Conservation (phyloP, 768 basidiomycete species). For the Grammothele lineata region DNA sequence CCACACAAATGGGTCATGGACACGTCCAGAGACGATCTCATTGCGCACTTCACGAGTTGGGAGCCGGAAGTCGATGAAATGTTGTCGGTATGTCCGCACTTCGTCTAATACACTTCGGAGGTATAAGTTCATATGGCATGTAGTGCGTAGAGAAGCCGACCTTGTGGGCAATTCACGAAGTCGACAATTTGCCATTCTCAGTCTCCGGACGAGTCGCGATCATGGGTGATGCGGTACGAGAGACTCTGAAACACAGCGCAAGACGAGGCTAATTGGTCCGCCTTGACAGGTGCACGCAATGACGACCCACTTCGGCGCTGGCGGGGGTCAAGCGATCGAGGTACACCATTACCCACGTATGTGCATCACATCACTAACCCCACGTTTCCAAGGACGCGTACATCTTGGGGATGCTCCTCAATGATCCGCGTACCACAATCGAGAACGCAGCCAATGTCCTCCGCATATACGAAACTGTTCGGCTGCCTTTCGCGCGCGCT, state of each 20-base stretch:
- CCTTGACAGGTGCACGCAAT: conserved; percentile 24
- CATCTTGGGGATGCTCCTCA: conserved; percentile 20
- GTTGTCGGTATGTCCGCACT: conserved; percentile 12
- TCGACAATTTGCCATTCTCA: conserved; percentile 22
- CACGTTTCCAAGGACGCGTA: conserved; percentile 22
- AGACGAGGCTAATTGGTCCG: neutral
- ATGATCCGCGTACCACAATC: conserved; percentile 12
- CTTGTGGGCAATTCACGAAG: conserved; percentile 24
- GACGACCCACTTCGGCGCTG: conserved; percentile 26
- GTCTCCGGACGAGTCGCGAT: conserved; percentile 25
- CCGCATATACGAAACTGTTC: conserved; percentile 18
- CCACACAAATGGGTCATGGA: conserved; percentile 22
- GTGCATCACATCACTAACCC: too few species aligned
- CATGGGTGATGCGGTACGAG: conserved; percentile 27
- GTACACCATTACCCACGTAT: conserved; percentile 1
- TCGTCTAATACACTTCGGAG: too few species aligned
- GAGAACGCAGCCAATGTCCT: conserved; percentile 10
- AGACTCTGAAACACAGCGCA: too few species aligned
- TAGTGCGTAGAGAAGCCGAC: conserved; percentile 22
- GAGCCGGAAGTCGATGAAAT: conserved; percentile 24
- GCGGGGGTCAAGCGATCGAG: conserved; percentile 28
- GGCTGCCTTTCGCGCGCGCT: conserved; percentile 15
- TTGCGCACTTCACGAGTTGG: conserved; percentile 18
- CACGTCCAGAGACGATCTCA: conserved; percentile 17
- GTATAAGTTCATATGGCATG: too few species aligned